Evolutionary conservation across 345 rosid genomes (phyloP), one percentile per base, ranked within the genome.

Genomic region (Bruguiera gymnorhiza): DNA sequence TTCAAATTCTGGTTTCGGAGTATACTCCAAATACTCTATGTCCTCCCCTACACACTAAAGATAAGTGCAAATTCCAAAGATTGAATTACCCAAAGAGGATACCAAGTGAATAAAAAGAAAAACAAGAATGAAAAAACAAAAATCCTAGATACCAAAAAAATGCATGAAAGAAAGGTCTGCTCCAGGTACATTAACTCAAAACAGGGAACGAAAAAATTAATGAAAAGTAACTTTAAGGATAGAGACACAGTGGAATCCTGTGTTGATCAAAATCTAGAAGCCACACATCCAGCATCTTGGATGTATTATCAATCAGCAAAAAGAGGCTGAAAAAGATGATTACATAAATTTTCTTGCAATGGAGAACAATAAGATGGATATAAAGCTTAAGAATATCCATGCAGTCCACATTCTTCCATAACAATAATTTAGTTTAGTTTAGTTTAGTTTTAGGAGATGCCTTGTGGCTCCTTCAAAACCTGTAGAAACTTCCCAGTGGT

Each of bases 1-100:
- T 86, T 94, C 96, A 83, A 82, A 94, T 83, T 94, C 98, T 68
- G 97, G 96, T 74, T 94, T 94, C 65, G 98, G 98, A 71, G 97
- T 88, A 74, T 94, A 94, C 80, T 94, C 98, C 75, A 94, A 69
- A 83, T 92, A 90, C 69, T 88, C 97, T 71, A 94, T 83, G 70
- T 91, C 97, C 79, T 91, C 88, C 62, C 98, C 98, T 24, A 94
- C 97, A 79, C 92, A 94, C 97, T 91, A 77, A 69, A 69, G 54
- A 73, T 20, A 79, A 71, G 65, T 36, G 67, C 66, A 80, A 65
- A 56, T 21, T 27, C 60, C 24, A 56, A 21, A 21, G 30, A 43
- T 43, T 43, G 50, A 43, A 43, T 56, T 8, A 56, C 16, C 29
- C 11, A 21, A 62, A 18, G 13, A 20, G 7, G 51, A 36, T 20